These are phyloP conservation scores for Arthrobotrys sinensis DNA, from an alignment of 2,329 filamentous ascomycete species.

Conservation along the genomic window DNA sequence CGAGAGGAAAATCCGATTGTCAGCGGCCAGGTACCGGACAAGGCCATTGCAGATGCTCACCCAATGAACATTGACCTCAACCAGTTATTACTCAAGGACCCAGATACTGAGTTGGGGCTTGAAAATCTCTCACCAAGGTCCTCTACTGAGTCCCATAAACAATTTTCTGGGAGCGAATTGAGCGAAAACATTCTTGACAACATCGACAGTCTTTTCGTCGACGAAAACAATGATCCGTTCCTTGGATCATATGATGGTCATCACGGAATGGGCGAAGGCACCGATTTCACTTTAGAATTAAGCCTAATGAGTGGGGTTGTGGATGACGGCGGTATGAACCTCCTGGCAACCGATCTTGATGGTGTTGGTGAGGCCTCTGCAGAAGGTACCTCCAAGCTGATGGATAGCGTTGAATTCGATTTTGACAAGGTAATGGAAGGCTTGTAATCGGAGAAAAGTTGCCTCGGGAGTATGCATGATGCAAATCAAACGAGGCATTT, in stretches of 20 bases:
- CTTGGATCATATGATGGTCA: constrained; percentile 63
- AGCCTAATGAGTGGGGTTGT: constrained; percentile 52
- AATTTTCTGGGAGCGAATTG: constrained; percentile 61
- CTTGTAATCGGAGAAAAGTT: constrained; percentile 29
- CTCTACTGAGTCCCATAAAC: constrained; percentile 62
- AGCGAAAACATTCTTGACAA: constrained; percentile 62
- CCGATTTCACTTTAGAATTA: constrained; percentile 45
- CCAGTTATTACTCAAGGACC: constrained; percentile 56
- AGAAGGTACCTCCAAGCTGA: constrained; percentile 62
- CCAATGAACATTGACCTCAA: constrained; percentile 56
- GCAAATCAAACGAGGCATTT: constrained; percentile 30
- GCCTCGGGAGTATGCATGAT: constrained; percentile 31
- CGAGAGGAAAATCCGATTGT: constrained; percentile 48
- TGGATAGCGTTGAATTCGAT: constrained; percentile 64
- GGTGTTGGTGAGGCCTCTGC: constrained; percentile 39
- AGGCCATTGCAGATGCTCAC: constrained; percentile 37
- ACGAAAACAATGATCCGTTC: constrained; percentile 64
- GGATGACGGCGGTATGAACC: constrained; percentile 35
- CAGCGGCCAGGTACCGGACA: constrained; percentile 44
- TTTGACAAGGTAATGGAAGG: constrained; percentile 65
- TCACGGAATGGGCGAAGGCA: constrained; percentile 52
- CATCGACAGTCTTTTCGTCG: constrained; percentile 59
- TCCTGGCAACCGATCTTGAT: constrained; percentile 51
- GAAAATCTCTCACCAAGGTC: constrained; percentile 60
- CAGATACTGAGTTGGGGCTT: constrained; percentile 49